Conservation (phyloP, 139 green algal genomes). For the Chlorella vulgaris region DNA sequence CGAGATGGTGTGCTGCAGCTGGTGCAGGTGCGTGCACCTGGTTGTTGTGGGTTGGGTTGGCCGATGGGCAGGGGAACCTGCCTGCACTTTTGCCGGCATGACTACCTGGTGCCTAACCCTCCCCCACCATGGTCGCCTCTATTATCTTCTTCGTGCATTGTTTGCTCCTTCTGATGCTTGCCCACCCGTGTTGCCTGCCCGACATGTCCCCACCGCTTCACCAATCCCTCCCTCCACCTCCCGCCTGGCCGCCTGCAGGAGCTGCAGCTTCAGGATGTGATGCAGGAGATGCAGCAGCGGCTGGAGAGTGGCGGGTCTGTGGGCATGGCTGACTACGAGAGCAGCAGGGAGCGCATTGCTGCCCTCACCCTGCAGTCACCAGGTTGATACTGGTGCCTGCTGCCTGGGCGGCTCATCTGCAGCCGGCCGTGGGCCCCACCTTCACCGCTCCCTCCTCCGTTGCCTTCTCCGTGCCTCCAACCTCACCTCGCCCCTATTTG, state of each 20-base stretch:
- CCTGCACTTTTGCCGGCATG: too few relatives aligned
- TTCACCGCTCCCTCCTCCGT: background rate
- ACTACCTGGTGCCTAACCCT: too few relatives aligned
- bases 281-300: conserved; percentile 36
- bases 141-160: background rate
- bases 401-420: background rate
- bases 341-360: conserved; percentile 3
- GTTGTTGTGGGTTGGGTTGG: too few relatives aligned
- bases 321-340: conserved; percentile 18
- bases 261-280: conserved; percentile 28
- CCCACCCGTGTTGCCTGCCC: background rate
- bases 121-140: too few relatives aligned
- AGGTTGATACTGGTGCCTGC: background rate
- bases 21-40: conserved; percentile 37
- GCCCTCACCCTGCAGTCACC: conserved; percentile 21
- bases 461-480: background rate
- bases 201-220: background rate
- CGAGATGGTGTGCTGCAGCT: conserved; percentile 38
- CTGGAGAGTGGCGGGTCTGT: conserved; percentile 16
- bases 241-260: conserved; percentile 20
- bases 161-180: background rate
- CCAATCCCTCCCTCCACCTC: background rate
- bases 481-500: too few relatives aligned
- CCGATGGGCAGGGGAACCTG: too few relatives aligned
- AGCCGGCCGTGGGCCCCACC: background rate